Percentiles rank a stretch among this genome's conserved stretches.
These are phyloP conservation scores for Brassica juncea DNA, from an alignment of 345 rosid genomes.

Conservation along the genomic window DNA sequence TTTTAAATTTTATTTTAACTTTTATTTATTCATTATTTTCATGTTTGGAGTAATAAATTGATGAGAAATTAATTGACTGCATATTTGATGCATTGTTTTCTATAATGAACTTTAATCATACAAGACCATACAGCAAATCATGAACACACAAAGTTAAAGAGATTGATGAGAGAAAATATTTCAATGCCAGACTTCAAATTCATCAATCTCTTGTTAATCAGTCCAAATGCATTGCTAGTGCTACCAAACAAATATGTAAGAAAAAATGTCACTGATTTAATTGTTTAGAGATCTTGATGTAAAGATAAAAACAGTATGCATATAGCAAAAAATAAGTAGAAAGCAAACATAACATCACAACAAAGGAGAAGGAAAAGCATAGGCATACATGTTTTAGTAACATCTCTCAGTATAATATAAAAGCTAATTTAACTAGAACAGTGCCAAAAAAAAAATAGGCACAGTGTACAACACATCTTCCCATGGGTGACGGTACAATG, in stretches of 20 bases:
- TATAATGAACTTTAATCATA: neutral
- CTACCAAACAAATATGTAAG: too few relatives aligned
- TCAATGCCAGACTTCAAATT: neutral
- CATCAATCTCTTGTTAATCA: neutral
- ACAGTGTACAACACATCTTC: conserved; percentile 63
- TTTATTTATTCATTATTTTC: neutral
- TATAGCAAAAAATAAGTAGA: neutral
- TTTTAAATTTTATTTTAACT: too few relatives aligned
- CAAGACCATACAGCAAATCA: neutral
- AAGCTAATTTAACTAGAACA: neutral
- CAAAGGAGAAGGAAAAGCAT: neutral
- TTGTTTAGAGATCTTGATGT: neutral
- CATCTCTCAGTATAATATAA: neutral
- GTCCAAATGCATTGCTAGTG: too few relatives aligned
- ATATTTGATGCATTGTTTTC: neutral
- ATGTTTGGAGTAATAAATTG: neutral
- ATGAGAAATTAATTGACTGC: neutral
- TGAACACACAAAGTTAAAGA: too few relatives aligned
- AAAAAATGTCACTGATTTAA: neutral
- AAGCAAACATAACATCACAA: neutral
- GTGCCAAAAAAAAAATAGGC: neutral
- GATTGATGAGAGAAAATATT: too few relatives aligned
- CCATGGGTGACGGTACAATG: conserved; percentile 53
- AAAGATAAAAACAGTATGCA: neutral
- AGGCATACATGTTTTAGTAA: neutral